phyloP scores from a whole-genome alignment of 192 early-diverging fungal genomes.

The Backusella liffmaniae region DNA sequence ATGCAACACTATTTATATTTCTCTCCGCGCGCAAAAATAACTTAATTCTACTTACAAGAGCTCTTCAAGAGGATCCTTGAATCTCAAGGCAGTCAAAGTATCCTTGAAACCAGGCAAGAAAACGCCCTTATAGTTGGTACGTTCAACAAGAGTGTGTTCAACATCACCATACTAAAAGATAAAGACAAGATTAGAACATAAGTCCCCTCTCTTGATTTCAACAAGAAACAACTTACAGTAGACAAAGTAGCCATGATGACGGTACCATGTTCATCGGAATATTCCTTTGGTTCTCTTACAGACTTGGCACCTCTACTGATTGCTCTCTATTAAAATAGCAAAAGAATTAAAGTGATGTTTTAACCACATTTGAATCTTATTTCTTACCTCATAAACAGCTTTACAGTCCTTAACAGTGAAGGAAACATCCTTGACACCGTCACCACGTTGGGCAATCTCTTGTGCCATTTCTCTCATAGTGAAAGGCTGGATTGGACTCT shows the following conservation, averaged over 20 bases:
- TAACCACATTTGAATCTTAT: not conserved
- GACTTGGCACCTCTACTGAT: constrained; percentile 83
- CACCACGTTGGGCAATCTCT: constrained; percentile 81
- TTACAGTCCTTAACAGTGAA: constrained; percentile 86
- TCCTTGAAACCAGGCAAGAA: constrained; percentile 83
- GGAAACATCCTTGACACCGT: constrained; percentile 94
- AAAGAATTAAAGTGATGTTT: not conserved
- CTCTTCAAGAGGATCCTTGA: constrained; percentile 56
- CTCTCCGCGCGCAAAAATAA: not conserved
- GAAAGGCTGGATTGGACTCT: constrained; percentile 86
- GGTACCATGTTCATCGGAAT: constrained; percentile 80
- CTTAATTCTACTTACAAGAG: constrained; percentile 41
- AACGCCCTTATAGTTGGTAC: constrained; percentile 72
- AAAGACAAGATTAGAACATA: not conserved
- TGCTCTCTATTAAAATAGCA: constrained; percentile 48
- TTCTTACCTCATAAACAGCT: constrained; percentile 60
- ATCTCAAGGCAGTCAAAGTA: constrained; percentile 27
- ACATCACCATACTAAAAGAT: constrained; percentile 82
- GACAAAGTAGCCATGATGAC: constrained; percentile 92
- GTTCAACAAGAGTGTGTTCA: constrained; percentile 94
- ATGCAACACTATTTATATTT: not conserved
- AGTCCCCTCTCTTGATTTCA: not conserved
- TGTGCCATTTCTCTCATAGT: constrained; percentile 63
- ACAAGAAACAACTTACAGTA: constrained; percentile 45
- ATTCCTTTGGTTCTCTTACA: constrained; percentile 77